These are phyloP conservation scores for Lichtheimia corymbifera DNA, from an alignment of 371 early-diverging fungal genomes.

Conservation along the genomic window DNA sequence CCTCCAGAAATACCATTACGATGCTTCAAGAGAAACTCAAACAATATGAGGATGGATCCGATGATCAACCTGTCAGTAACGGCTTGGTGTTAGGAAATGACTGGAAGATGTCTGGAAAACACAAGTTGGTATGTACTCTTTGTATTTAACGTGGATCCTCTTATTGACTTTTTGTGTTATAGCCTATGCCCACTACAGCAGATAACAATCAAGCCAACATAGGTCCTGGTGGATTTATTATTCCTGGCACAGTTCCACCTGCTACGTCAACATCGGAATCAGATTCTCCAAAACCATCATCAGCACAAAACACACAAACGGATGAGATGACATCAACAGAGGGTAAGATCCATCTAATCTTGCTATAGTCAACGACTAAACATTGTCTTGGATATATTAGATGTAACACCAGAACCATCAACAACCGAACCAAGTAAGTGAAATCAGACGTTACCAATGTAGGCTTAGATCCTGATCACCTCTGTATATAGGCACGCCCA, in stretches of 20 bases:
- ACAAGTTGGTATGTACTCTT: conserved; percentile 1
- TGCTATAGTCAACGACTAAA: not conserved
- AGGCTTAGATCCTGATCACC: not conserved
- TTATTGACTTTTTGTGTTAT: not conserved
- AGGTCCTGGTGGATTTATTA: conserved; percentile 10
- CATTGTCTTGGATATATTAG: not conserved
- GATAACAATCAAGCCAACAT: not conserved
- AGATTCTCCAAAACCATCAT: conserved; percentile 2
- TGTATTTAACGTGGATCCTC: not conserved
- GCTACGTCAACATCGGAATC: not conserved
- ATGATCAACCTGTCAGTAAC: conserved; percentile 8
- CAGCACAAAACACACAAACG: not conserved
- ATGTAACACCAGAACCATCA: not conserved
- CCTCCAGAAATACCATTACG: conserved; percentile 39
- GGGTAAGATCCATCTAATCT: not conserved
- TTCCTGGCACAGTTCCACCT: conserved; percentile 10
- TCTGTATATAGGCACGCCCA: not conserved
- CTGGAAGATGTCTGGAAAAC: conserved; percentile 35
- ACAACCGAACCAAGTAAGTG: not conserved
- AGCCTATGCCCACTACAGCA: conserved; percentile 4
- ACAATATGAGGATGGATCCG: conserved; percentile 20
- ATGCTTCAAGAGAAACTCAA: conserved; percentile 37
- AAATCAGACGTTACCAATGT: not conserved
- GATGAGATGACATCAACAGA: not conserved
- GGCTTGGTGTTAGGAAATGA: conserved; percentile 34